Evolutionary conservation across 352 stramenopile species (phyloP).

Genomic region (Phytophthora pinifolia): DNA sequence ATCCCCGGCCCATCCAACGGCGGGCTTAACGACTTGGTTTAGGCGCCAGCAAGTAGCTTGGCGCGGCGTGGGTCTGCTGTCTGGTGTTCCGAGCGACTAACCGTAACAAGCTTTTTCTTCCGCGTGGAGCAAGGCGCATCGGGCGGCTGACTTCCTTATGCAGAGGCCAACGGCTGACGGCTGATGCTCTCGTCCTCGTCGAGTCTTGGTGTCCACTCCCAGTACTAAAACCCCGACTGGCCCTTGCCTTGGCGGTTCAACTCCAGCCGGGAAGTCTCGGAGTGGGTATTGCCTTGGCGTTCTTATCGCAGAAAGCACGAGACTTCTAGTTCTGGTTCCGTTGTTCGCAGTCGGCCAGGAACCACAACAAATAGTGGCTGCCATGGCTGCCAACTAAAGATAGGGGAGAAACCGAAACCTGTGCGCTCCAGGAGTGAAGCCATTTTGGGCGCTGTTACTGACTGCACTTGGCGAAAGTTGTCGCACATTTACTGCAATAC

Average conservation of each 20-base stretch:
- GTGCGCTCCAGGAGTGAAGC: constrained; percentile 2
- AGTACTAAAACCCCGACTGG: constrained; percentile 15
- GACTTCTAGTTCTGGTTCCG: constrained; percentile 19
- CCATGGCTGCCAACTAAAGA: constrained; percentile 13
- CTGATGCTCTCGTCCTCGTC: constrained; percentile 16
- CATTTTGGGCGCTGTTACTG: constrained; percentile 9
- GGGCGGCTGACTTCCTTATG: constrained; percentile 15
- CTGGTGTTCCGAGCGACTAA: constrained; percentile 9
- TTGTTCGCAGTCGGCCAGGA: no score
- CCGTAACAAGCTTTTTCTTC: constrained; percentile 14
- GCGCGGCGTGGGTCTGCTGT: constrained; percentile 1
- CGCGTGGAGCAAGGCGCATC: constrained; percentile 20
- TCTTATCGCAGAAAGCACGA: constrained; percentile 24
- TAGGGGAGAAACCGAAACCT: constrained; percentile 2
- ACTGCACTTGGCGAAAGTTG: not conserved
- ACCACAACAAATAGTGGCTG: no score
- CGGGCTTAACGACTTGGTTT: constrained; percentile 11
- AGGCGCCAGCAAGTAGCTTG: constrained; percentile 9
- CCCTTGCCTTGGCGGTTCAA: not conserved
- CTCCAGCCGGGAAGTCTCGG: not conserved
- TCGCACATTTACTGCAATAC: not conserved
- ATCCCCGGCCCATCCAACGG: constrained; percentile 49
- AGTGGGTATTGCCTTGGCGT: constrained; percentile 17
- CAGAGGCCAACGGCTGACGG: not conserved
- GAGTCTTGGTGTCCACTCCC: not conserved